Conservation (phyloP, 2,329 filamentous ascomycete species). For the Penicillium sp. region DNA sequence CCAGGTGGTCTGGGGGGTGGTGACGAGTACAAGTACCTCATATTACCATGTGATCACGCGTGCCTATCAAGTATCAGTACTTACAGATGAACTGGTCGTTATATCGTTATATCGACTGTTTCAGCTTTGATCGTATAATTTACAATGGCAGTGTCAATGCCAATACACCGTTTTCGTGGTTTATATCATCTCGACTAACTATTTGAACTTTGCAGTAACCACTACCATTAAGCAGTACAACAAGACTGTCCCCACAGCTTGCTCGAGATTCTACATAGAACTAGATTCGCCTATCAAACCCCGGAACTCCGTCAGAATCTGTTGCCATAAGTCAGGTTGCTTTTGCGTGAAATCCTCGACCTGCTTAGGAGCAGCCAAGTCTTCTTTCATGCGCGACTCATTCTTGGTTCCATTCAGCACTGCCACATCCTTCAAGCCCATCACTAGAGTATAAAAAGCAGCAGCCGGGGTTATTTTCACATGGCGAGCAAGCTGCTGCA, state of each 20-base stretch:
- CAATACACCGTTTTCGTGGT: not conserved
- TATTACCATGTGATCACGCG: not conserved
- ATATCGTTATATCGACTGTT: too few species aligned
- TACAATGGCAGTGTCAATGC: not conserved
- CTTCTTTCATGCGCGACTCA: constrained; percentile 44
- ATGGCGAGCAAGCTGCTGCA: constrained; percentile 43
- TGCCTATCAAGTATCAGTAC: not conserved
- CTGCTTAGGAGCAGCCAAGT: constrained; percentile 40
- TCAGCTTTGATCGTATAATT: not conserved
- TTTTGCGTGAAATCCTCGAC: constrained; percentile 39
- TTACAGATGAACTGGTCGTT: not conserved
- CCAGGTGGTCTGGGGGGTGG: not conserved
- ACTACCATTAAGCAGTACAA: not conserved
- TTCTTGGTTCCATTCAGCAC: constrained; percentile 53
- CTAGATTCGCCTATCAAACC: constrained; percentile 27
- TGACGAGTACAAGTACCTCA: not conserved
- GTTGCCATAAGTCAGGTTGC: constrained; percentile 45
- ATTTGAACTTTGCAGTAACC: not conserved
- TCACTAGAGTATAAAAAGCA: constrained; percentile 50
- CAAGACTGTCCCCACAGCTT: not conserved
- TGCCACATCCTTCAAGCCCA: constrained; percentile 43
- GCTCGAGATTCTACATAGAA: not conserved
- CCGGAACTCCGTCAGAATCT: constrained; percentile 44
- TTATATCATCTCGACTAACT: not conserved
- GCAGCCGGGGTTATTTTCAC: constrained; percentile 38